Evolutionary conservation across 176 grass and related monocot genomes (phyloP).

Genomic region (Miscanthus lutarioriparius): DNA sequence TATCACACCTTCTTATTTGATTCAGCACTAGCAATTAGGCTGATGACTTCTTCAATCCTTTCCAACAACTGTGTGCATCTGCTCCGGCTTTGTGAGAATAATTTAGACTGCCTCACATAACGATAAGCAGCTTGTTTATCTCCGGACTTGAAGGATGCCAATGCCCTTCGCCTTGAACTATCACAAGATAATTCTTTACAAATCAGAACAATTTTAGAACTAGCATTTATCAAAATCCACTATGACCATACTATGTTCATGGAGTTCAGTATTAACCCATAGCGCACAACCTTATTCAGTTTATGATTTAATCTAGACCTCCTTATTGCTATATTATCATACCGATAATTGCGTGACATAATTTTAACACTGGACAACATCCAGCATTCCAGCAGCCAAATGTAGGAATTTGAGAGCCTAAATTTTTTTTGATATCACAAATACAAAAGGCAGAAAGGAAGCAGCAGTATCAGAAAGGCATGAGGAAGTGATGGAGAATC

Average conservation of each 20-base stretch:
- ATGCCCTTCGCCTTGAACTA: constrained; percentile 70
- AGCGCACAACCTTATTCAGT: neutral
- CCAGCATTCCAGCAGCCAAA: constrained; percentile 30
- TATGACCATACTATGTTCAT: neutral
- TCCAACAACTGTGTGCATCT: constrained; percentile 57
- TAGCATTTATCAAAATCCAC: neutral
- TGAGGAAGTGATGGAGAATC: constrained; percentile 7
- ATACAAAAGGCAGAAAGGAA: neutral
- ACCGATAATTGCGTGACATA: neutral
- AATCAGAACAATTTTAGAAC: neutral
- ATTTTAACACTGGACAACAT: constrained; percentile 22
- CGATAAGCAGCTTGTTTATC: constrained; percentile 66
- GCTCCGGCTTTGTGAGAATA: constrained; percentile 67
- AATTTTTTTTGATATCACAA: constrained; percentile 14
- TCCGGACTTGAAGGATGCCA: constrained; percentile 65
- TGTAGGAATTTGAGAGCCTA: constrained; percentile 3
- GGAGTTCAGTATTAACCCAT: neutral
- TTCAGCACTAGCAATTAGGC: constrained; percentile 67
- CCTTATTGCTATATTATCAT: neutral
- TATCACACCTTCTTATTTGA: constrained; percentile 70
- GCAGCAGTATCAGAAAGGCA: constrained; percentile 1
- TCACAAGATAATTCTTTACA: constrained; percentile 22
- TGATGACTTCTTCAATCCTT: constrained; percentile 73
- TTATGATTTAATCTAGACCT: neutral
- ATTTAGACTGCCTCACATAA: constrained; percentile 61